Conservation (phyloP, 345 rosid genomes). For the Combretum micranthum region DNA sequence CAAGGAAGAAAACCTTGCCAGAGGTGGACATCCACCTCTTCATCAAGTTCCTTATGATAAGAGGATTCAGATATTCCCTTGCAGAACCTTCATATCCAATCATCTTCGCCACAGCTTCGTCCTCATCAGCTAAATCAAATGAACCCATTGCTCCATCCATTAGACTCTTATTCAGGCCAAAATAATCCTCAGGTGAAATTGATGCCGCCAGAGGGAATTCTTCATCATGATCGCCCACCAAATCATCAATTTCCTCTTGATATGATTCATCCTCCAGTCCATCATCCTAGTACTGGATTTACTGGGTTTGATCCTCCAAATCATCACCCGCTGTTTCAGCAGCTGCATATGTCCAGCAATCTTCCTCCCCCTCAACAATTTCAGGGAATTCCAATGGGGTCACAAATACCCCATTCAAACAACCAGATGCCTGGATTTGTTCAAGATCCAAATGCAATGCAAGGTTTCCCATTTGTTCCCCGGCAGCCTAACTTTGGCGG, state of each 20-base stretch:
- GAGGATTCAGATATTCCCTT: slow-evolving; percentile 41
- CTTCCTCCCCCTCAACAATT: slow-evolving; percentile 48
- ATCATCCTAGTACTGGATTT: slow-evolving; percentile 37
- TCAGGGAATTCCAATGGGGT: slow-evolving; percentile 52
- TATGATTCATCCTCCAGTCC: slow-evolving; percentile 60
- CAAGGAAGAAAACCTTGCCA: slow-evolving; percentile 41
- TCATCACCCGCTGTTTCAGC: slow-evolving; percentile 52
- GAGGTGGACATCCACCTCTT: slow-evolving; percentile 43
- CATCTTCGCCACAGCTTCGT: slow-evolving; percentile 41
- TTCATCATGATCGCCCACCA: slow-evolving; percentile 43
- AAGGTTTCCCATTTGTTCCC: slow-evolving; percentile 53
- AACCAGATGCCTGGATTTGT: slow-evolving; percentile 46
- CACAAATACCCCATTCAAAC: slow-evolving; percentile 39
- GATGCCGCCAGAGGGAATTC: slow-evolving; percentile 41
- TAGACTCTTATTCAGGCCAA: slow-evolving; percentile 57
- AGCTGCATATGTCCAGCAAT: slow-evolving; percentile 57
- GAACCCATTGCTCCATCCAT: slow-evolving; percentile 40
- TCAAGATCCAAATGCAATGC: slow-evolving; percentile 52
- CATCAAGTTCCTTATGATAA: slow-evolving; percentile 43
- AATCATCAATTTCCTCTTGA: slow-evolving; percentile 50
- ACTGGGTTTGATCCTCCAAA: slow-evolving; percentile 57
- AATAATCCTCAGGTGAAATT: slow-evolving; percentile 55
- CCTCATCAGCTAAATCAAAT: slow-evolving; percentile 50
- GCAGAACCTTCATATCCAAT: slow-evolving; percentile 28
- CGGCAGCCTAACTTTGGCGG: slow-evolving; percentile 49